Evolutionary conservation across 148 eudicot genomes (phyloP).

Genomic region (Silene latifolia): DNA sequence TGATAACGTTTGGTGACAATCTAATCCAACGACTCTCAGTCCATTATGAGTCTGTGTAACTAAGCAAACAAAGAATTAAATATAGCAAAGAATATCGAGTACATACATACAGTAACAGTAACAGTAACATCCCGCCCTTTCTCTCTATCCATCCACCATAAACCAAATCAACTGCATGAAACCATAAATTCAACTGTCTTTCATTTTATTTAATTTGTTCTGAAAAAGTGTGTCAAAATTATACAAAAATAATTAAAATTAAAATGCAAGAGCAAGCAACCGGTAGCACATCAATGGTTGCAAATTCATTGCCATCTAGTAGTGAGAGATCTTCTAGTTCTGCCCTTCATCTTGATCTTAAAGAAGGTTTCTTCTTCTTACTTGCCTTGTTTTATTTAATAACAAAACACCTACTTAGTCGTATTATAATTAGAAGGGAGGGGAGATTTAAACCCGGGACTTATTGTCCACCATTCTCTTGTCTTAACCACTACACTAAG

Average conservation of each 20-base stretch:
- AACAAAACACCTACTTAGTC: too few species aligned
- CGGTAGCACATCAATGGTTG: conserved; percentile 63
- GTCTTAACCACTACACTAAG: too few species aligned
- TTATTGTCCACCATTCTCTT: too few species aligned
- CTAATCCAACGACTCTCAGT: conserved; percentile 41
- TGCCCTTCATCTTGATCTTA: conserved; percentile 67
- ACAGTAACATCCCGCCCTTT: conserved; percentile 37
- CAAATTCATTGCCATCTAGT: conserved; percentile 78
- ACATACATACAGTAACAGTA: background rate
- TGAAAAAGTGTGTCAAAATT: too few species aligned
- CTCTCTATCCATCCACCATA: conserved; percentile 7
- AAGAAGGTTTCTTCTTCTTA: conserved; percentile 53
- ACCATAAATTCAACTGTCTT: background rate
- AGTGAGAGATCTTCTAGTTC: conserved; percentile 99
- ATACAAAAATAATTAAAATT: too few species aligned
- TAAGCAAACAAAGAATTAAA: background rate
- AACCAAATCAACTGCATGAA: background rate
- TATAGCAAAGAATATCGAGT: background rate
- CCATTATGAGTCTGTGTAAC: conserved; percentile 1
- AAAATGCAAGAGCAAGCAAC: conserved; percentile 76
- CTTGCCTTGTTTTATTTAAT: too few species aligned
- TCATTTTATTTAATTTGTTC: background rate
- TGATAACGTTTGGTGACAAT: conserved; percentile 20
- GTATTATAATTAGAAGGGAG: too few species aligned
- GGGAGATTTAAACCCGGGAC: too few species aligned